Evolutionary conservation across 2,329 filamentous ascomycete genomes (phyloP).

Genomic region (Phyllosticta citrichinensis): DNA sequence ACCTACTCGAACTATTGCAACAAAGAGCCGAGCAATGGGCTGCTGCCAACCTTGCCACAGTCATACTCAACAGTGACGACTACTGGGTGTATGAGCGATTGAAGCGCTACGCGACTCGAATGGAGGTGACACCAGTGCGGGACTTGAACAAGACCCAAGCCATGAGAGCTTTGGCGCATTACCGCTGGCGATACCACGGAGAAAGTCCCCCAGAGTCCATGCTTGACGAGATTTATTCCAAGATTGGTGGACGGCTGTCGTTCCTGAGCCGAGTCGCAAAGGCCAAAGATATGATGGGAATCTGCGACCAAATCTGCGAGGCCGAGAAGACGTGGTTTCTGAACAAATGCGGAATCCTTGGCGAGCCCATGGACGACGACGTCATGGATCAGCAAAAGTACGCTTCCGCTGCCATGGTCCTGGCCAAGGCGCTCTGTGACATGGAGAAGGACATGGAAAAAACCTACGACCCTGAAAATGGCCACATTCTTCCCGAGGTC

Average conservation of each 20-base stretch:
- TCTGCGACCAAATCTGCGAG: conserved; percentile 62
- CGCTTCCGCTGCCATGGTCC: conserved; percentile 85
- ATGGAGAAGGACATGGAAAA: conserved; percentile 54
- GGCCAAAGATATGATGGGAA: conserved; percentile 65
- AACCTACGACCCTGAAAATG: conserved; percentile 54
- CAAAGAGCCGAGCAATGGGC: conserved; percentile 96
- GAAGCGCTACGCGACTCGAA: conserved; percentile 83
- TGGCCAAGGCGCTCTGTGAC: conserved; percentile 85
- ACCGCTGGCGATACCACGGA: conserved; percentile 67
- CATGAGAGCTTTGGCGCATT: conserved; percentile 64
- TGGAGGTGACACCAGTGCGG: conserved; percentile 81
- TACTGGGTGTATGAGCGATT: conserved; percentile 97
- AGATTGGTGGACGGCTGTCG: conserved; percentile 77
- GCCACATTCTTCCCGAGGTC: conserved; percentile 70
- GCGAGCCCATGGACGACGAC: conserved; percentile 79
- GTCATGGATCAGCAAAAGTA: conserved; percentile 98
- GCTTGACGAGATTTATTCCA: conserved; percentile 72
- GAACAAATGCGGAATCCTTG: conserved; percentile 67
- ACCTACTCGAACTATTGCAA: conserved; percentile 87
- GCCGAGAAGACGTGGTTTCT: conserved; percentile 70
- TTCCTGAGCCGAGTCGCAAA: conserved; percentile 90
- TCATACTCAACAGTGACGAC: conserved; percentile 93
- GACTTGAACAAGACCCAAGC: conserved; percentile 75
- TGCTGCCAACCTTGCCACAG: conserved; percentile 77
- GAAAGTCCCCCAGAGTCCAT: conserved; percentile 46